A percentile compares a stretch with the other conserved stretches of the same genome.
Conservation (phyloP, 148 eudicot species). For the Heliosperma pusillum region DNA sequence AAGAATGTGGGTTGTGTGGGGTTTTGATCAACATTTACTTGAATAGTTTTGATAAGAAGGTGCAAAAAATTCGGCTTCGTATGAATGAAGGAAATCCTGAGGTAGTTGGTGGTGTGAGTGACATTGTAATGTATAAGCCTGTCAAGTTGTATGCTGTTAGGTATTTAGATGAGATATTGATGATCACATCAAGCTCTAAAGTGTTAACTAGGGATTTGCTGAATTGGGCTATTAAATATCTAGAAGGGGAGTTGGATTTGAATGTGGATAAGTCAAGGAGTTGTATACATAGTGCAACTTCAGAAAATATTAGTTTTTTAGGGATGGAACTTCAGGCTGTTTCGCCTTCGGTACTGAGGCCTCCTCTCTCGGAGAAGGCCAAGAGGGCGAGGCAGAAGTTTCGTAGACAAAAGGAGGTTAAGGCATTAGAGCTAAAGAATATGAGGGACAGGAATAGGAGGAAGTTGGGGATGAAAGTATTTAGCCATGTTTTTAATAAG, state of each 20-base stretch:
- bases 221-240: constrained; percentile 44
- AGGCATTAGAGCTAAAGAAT: constrained; percentile 58
- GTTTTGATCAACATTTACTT: constrained; percentile 76
- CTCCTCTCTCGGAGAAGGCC: constrained; percentile 71
- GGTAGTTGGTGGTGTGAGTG: constrained; percentile 25
- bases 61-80: constrained; percentile 62
- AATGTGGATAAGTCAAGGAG: constrained; percentile 57
- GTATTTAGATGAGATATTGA: constrained; percentile 79
- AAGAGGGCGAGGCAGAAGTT: constrained; percentile 77
- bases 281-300: constrained; percentile 75
- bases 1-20: constrained; percentile 75
- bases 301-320: constrained; percentile 77
- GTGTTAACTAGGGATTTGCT: constrained; percentile 66
- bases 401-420: constrained; percentile 83
- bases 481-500: constrained; percentile 76
- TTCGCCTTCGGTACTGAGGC: constrained; percentile 67
- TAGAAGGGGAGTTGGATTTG: constrained; percentile 61
- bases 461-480: constrained; percentile 67
- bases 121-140: constrained; percentile 57
- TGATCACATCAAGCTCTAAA: constrained; percentile 74
- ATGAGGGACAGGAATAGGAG: constrained; percentile 76
- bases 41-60: constrained; percentile 58
- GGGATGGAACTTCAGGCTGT: constrained; percentile 94
- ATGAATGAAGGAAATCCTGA: constrained; percentile 46
- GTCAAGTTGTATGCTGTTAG: constrained; percentile 77